Percentiles rank a stretch among this genome's conserved stretches.
phyloP scores from a whole-genome alignment of 2,329 filamentous ascomycete genomes.

The Fusarium sp. region DNA sequence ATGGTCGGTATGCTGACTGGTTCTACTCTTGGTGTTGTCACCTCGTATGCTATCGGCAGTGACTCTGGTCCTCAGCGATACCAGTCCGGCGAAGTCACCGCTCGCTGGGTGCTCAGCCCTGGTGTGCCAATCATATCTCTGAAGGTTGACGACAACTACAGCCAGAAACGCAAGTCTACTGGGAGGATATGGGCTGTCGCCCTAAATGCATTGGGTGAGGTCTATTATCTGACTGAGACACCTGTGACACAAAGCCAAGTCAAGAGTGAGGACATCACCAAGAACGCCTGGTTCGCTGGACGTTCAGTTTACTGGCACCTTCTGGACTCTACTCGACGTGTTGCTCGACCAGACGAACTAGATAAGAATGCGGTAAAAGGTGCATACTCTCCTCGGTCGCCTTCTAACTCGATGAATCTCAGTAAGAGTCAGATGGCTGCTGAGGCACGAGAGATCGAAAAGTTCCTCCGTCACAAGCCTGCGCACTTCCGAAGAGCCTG shows the following conservation, averaged over 20 bases:
- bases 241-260: conserved; percentile 67
- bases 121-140: conserved; percentile 92
- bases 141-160: conserved; percentile 86
- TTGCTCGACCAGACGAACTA: conserved; percentile 77
- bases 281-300: conserved; percentile 82
- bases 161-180: conserved; percentile 73
- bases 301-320: conserved; percentile 84
- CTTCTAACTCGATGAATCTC: conserved; percentile 78
- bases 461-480: conserved; percentile 77
- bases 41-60: conserved; percentile 80
- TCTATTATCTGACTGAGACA: conserved; percentile 83
- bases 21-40: conserved; percentile 84
- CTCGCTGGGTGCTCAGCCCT: conserved; percentile 89
- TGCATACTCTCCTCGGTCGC: conserved; percentile 84
- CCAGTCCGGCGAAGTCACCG: conserved; percentile 81
- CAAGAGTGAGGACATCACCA: conserved; percentile 67
- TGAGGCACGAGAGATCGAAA: conserved; percentile 85
- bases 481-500: conserved; percentile 82
- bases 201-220: conserved; percentile 92
- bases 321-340: conserved; percentile 80
- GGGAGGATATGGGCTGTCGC: conserved; percentile 89
- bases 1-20: conserved; percentile 86
- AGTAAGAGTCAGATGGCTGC: conserved; percentile 76
- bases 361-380: conserved; percentile 75
- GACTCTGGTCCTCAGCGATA: conserved; percentile 70